Conservation (phyloP, 768 basidiomycete genomes). For the Rhodotorula graminis region DNA sequence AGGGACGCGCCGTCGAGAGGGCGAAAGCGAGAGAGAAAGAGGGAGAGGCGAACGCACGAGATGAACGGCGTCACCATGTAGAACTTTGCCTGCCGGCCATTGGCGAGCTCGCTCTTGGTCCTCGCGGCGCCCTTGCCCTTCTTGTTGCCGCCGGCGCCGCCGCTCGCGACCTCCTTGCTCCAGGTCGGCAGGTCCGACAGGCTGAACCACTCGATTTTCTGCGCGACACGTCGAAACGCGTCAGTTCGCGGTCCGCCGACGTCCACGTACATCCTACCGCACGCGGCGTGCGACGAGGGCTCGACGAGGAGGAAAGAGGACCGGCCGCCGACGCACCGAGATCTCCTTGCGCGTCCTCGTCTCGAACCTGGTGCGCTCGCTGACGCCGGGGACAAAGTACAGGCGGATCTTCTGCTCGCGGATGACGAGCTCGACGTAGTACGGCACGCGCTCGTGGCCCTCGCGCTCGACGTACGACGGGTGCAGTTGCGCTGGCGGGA, state of each 20-base stretch:
- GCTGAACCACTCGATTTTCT: conserved; percentile 97
- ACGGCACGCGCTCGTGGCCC: conserved; percentile 51
- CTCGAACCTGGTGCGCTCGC: conserved; percentile 81
- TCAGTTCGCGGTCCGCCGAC: neutral
- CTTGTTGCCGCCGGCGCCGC: conserved; percentile 44
- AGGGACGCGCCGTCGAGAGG: neutral
- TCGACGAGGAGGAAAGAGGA: neutral
- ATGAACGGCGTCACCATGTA: conserved; percentile 95
- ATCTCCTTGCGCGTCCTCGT: conserved; percentile 97
- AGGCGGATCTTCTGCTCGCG: conserved; percentile 86
- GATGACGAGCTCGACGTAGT: conserved; percentile 78
- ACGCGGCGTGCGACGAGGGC: too few species aligned
- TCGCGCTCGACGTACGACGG: conserved; percentile 46
- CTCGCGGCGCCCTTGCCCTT: conserved; percentile 51
- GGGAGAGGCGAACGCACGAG: conserved; percentile 43
- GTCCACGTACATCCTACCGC: too few species aligned
- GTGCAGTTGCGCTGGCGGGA: conserved; percentile 47
- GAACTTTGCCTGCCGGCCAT: conserved; percentile 65
- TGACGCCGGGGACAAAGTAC: conserved; percentile 80
- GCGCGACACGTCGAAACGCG: neutral
- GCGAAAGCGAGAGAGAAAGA: neutral
- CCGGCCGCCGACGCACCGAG: conserved; percentile 26
- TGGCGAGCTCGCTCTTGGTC: conserved; percentile 41
- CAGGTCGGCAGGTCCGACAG: conserved; percentile 86
- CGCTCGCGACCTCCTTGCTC: conserved; percentile 51